A percentile compares a stretch with the other conserved stretches of the same genome.
Evolutionary conservation across 164 flowering plant species (phyloP).

Genomic region (Brasenia schreberi): DNA sequence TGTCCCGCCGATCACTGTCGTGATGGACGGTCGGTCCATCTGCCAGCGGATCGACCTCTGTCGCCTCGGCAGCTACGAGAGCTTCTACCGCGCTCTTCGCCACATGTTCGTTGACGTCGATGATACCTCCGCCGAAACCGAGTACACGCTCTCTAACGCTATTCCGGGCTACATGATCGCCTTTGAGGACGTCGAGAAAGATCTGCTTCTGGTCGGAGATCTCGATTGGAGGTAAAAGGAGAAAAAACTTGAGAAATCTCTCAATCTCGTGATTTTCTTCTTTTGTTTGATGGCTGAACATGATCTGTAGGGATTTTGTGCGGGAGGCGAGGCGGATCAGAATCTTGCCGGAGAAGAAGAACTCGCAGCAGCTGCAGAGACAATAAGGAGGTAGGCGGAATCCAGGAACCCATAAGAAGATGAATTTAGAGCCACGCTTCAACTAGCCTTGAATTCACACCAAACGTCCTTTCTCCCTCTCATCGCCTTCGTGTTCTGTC

Average conservation of each 20-base stretch:
- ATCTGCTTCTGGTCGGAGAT: conserved; percentile 80
- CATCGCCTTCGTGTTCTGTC: no score
- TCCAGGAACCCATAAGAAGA: no score
- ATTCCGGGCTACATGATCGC: conserved; percentile 72
- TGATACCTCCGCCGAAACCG: conserved; percentile 8
- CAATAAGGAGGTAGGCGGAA: neutral
- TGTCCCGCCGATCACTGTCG: conserved; percentile 71
- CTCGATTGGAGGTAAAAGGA: conserved; percentile 59
- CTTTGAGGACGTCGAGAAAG: conserved; percentile 80
- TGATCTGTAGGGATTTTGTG: conserved; percentile 52
- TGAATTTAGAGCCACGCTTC: no score
- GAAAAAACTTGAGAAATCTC: neutral
- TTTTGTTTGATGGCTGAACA: neutral
- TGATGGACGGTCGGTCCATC: conserved; percentile 72
- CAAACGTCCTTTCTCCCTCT: no score
- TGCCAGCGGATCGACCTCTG: conserved; percentile 69
- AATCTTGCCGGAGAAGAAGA: conserved; percentile 52
- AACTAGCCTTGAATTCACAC: no score
- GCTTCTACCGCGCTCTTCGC: conserved; percentile 52
- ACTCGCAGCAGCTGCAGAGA: conserved; percentile 22
- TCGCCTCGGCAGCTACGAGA: conserved; percentile 46
- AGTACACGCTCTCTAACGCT: conserved; percentile 50
- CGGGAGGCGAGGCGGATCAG: conserved; percentile 74
- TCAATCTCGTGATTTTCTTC: neutral
- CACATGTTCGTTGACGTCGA: conserved; percentile 45